Base-by-base conservation (phyloP, 192 early-diverging fungal species). In the Umbelopsis vinacea region DNA sequence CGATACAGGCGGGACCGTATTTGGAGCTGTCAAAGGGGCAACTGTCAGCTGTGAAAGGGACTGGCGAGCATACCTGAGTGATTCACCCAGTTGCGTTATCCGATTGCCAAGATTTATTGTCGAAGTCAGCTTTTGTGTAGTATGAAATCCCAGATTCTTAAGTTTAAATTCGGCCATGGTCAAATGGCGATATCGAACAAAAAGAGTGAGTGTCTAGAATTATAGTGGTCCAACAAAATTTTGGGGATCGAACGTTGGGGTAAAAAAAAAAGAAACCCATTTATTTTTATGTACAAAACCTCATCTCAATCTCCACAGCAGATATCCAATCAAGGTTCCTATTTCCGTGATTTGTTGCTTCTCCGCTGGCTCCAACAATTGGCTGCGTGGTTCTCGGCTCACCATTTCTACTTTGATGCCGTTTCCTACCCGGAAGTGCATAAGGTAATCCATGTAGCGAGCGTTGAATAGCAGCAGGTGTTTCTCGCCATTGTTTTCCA, bases 371-470 rank as follows among this genome's bases (percentile, higher is more conserved):
- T 63, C 57, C 15, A 63, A 17, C 17, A 12, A 29, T 11, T 63
- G 38, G 19, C 5, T 45, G 15, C 60, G 43, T 35, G 69, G 57
- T 48, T 75, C 74, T 14, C 74, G 74, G 15, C 68, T 75, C 8
- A 75, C 74, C 33, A 75, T 69, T 66, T 71, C 7, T 24, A 75
- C 47, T 9, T 33, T 60, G 7, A 57, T 23, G 3, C 46, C 60
- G 11, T 37, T 35, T 33, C 55, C 26, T 26, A 63, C 23, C 37
- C 50, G 47, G 2, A 76, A 46, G 52, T 76, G 67, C 24, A 76
- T 72, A 63, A 76, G 68, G 52, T 67, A 76, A 24, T 76, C 75
- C 75, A 76, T 76, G 50, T 76, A 76, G 40, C 75, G 67, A 29
- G 75, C 71, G 10, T 55, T 72, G 45, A 72, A 72, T 7, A 76